These are phyloP conservation scores for Auricularia cornea DNA, from an alignment of 768 basidiomycete genomes.

Conservation along the genomic window DNA sequence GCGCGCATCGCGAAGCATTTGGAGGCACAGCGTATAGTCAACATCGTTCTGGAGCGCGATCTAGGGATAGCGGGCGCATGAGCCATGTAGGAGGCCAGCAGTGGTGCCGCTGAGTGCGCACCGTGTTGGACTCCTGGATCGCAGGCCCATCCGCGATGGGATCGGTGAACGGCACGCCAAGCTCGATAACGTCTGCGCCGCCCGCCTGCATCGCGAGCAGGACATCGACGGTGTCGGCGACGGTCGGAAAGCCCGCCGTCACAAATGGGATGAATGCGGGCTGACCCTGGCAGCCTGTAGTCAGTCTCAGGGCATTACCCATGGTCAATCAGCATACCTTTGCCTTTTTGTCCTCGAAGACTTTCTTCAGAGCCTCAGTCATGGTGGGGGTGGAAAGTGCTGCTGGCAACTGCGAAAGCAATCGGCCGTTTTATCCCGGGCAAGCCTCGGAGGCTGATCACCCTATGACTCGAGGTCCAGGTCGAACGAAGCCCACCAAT, in stretches of 20 bases:
- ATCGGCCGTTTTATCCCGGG: not conserved
- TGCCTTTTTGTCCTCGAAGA: slow-evolving; percentile 57
- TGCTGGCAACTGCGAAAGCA: not conserved
- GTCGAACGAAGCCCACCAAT: too few relatives aligned
- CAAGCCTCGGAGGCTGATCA: not conserved
- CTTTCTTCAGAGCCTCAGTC: slow-evolving; percentile 57
- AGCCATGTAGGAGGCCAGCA: not conserved
- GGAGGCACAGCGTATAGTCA: slow-evolving; percentile 67
- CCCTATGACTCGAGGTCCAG: not conserved
- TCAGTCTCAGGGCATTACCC: not conserved
- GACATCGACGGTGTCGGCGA: slow-evolving; percentile 73
- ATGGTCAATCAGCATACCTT: slow-evolving; percentile 32
- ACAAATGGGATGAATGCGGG: slow-evolving; percentile 80
- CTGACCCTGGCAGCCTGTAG: slow-evolving; percentile 34
- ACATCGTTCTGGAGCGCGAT: slow-evolving; percentile 75
- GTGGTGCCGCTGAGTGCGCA: slow-evolving; percentile 28
- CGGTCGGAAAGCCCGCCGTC: slow-evolving; percentile 85
- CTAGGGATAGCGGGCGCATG: slow-evolving; percentile 31
- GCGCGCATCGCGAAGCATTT: slow-evolving; percentile 69
- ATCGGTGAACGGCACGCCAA: slow-evolving; percentile 94
- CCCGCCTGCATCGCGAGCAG: slow-evolving; percentile 90
- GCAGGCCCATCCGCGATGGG: slow-evolving; percentile 92
- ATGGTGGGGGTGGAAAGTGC: slow-evolving; percentile 19
- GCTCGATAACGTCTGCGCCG: slow-evolving; percentile 89
- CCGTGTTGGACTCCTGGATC: slow-evolving; percentile 92